phyloP scores from a whole-genome alignment of 129 eudicot species.

The Erigeron canadensis region DNA sequence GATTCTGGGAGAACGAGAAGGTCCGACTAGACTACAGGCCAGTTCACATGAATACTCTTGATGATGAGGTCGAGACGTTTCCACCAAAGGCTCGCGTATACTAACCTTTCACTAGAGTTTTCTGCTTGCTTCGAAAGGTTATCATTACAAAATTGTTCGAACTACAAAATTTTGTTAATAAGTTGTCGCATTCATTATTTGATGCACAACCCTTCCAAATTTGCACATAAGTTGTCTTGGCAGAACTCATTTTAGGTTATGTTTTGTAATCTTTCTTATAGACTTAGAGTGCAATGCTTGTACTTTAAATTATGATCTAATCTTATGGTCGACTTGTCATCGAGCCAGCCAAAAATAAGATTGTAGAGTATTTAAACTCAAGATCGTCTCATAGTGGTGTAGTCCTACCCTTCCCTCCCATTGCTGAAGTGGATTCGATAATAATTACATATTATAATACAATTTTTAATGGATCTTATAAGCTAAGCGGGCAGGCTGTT shows the following conservation, averaged over 20 bases:
- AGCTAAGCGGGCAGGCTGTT: too few relatives aligned
- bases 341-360: background rate
- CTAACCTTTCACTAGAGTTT: slow-evolving; percentile 26
- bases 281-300: slow-evolving; percentile 17
- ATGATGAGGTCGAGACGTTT: slow-evolving; percentile 84
- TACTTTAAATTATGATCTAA: background rate
- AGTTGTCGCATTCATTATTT: slow-evolving; percentile 38
- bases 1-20: slow-evolving; percentile 94
- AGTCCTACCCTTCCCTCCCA: too few relatives aligned
- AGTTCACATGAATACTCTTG: slow-evolving; percentile 96
- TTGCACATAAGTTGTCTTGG: slow-evolving; percentile 26
- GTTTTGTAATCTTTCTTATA: slow-evolving; percentile 26
- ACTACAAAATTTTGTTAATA: slow-evolving; percentile 39
- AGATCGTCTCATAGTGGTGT: too few relatives aligned
- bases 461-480: too few relatives aligned
- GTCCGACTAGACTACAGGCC: slow-evolving; percentile 86
- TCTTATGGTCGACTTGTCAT: slow-evolving; percentile 14
- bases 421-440: too few relatives aligned
- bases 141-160: slow-evolving; percentile 22
- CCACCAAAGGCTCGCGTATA: slow-evolving; percentile 98
- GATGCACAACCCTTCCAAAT: slow-evolving; percentile 34
- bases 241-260: slow-evolving; percentile 29
- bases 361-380: slow-evolving; percentile 4
- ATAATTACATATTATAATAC: too few relatives aligned
- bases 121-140: slow-evolving; percentile 10